phyloP scores from a whole-genome alignment of 2,329 filamentous ascomycete species.

The Fusarium albosuccineum region DNA sequence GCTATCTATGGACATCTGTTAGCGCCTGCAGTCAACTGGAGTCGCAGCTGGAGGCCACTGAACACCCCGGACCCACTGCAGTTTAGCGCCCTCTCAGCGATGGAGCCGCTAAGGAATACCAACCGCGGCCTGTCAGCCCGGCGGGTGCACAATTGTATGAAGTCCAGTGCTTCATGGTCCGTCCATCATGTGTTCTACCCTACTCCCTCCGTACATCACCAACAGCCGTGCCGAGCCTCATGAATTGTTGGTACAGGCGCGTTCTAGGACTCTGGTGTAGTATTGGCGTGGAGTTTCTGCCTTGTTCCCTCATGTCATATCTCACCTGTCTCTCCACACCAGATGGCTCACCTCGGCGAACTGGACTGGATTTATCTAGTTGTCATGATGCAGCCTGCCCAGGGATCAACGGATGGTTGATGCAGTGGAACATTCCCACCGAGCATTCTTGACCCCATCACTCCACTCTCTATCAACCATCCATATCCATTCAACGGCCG shows the following conservation, averaged over 20 bases:
- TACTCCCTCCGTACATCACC: not conserved
- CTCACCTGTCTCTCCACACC: slow-evolving; percentile 3
- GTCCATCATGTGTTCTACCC: not conserved
- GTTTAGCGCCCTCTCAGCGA: slow-evolving; percentile 4
- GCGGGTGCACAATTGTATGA: not conserved
- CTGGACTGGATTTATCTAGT: not conserved
- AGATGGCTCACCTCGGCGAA: not conserved
- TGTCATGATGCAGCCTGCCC: slow-evolving; percentile 3
- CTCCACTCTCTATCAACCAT: not conserved
- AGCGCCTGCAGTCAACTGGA: too few species aligned
- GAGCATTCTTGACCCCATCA: slow-evolving; percentile 3
- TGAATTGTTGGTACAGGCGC: not conserved
- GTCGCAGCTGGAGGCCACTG: not conserved
- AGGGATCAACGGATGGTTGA: slow-evolving; percentile 7
- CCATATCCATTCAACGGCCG: not conserved
- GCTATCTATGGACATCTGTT: not conserved
- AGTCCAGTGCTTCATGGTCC: not conserved
- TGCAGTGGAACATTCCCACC: slow-evolving; percentile 8
- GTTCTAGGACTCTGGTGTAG: not conserved
- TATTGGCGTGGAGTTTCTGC: not conserved
- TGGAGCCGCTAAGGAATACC: not conserved
- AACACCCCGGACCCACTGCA: slow-evolving; percentile 9
- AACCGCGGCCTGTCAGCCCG: not conserved
- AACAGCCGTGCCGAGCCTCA: not conserved
- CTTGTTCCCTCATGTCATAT: not conserved